Evolutionary conservation across 257 asterid species (phyloP), one percentile per base, ranked within the genome.

Genomic region (Haberlea rhodopensis): DNA sequence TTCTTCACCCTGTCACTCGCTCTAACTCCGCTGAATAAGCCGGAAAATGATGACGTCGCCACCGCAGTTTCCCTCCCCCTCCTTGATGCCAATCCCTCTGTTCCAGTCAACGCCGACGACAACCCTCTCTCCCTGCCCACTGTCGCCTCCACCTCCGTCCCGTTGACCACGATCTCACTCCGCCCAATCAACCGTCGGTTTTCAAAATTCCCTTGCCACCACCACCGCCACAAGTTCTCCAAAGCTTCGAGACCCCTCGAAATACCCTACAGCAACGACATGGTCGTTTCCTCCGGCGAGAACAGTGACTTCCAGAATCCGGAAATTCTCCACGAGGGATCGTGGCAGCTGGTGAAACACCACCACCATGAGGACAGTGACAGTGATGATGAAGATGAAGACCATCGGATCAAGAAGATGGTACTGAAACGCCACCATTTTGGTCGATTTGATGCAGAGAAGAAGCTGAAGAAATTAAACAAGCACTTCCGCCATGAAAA

Each of bases 101-200:
- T 71, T 23, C 79, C 73, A 3, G 52, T 46, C 67, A 55, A 61
- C 57, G 24, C 71, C 52, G 79, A 72, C 9, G 26, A 69, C 23
- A 76, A 56, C 23, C 26, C 71, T 55, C 40, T 15, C 57, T 20
- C 73, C 25, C 18, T 15, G 19, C n/a, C n/a, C n/a, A n/a, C n/a
- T n/a, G 73, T 66, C 37, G 27, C 60, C 65, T 31, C 54, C 57
- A 45, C 71, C 29, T 51, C 63, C 3, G 31, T 49, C 18, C 88
- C 85, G 63, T 45, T 79, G 57, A 64, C 64, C 13, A 23, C 61
- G 20, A 25, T 71, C 27, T 45, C 69, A 8, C 64, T 81, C 75
- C 81, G 67, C 6, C 85, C 90, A 21, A 58, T 78, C 69, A 75
- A 84, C 71, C 84, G 73, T 63, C 87, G 70, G 1, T 76, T 82